phyloP scores from a whole-genome alignment of 345 rosid species.

The Erucastrum elatum region DNA sequence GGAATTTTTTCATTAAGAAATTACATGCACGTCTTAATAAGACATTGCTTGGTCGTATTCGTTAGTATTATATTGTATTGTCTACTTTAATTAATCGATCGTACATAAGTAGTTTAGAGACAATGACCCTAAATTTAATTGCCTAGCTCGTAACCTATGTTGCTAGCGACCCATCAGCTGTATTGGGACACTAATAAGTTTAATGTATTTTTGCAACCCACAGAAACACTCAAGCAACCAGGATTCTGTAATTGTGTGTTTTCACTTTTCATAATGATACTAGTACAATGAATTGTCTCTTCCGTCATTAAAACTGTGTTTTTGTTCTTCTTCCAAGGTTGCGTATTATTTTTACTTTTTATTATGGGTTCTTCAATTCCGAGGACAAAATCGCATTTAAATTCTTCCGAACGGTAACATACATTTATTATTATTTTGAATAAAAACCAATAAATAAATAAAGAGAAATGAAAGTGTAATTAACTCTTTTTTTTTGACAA shows the following conservation, averaged over 20 bases:
- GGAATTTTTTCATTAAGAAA: conserved; percentile 3
- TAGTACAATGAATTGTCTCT: conserved; percentile 9
- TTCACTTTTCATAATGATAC: conserved; percentile 6
- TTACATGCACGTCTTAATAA: conserved; percentile 15
- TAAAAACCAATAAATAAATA: not conserved
- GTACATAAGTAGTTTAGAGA: conserved; percentile 3
- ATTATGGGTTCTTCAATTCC: not conserved
- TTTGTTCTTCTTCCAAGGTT: conserved; percentile 23
- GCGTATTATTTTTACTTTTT: conserved; percentile 17
- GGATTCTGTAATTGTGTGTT: not conserved
- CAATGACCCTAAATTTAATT: conserved; percentile 26
- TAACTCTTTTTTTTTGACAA: too few relatives aligned
- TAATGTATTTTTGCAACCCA: not conserved
- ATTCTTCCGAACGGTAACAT: conserved; percentile 31
- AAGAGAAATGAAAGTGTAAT: not conserved
- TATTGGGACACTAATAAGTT: not conserved
- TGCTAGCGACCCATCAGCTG: not conserved
- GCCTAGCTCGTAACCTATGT: conserved; percentile 1
- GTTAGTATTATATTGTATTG: not conserved
- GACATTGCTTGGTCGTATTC: conserved; percentile 8
- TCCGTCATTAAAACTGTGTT: conserved; percentile 15
- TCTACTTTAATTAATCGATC: conserved; percentile 5
- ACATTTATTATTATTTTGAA: conserved; percentile 27
- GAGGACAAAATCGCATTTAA: conserved; percentile 27
- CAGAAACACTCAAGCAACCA: conserved; percentile 1